Evolutionary conservation across 768 basidiomycete species (phyloP).

Genomic region (Hemileccinum rubropunctum): DNA sequence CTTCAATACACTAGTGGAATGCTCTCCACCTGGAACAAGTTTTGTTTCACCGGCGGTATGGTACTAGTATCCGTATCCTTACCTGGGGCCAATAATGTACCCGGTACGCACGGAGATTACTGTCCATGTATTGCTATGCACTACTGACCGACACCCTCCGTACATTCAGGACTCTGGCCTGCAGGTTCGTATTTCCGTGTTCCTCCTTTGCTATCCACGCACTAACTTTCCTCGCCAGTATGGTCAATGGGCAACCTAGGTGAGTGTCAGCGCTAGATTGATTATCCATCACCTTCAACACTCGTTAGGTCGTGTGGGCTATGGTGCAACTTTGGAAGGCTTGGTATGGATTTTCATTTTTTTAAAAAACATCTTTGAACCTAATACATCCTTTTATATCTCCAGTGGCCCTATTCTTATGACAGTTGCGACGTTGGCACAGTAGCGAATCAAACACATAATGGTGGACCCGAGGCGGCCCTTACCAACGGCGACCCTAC

Average conservation of each 20-base stretch:
- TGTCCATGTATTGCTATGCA: neutral
- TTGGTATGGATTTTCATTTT: slow-evolving; percentile 44
- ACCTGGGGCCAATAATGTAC: slow-evolving; percentile 62
- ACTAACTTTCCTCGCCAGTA: slow-evolving; percentile 31
- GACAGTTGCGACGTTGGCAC: slow-evolving; percentile 95
- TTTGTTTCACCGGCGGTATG: slow-evolving; percentile 90
- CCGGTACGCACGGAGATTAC: slow-evolving; percentile 26
- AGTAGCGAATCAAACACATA: slow-evolving; percentile 73
- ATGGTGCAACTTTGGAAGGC: slow-evolving; percentile 83
- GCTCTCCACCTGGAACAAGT: slow-evolving; percentile 80
- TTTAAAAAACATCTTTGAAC: neutral
- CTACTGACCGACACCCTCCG: neutral
- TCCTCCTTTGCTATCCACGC: neutral
- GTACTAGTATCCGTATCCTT: slow-evolving; percentile 66
- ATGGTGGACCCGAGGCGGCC: slow-evolving; percentile 62
- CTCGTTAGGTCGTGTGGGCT: slow-evolving; percentile 71
- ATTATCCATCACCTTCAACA: neutral
- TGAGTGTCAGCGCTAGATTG: slow-evolving; percentile 17
- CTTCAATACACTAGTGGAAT: slow-evolving; percentile 73
- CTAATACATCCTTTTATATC: slow-evolving; percentile 1
- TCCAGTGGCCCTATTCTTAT: slow-evolving; percentile 79
- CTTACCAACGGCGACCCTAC: slow-evolving; percentile 55
- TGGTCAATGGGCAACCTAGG: slow-evolving; percentile 83
- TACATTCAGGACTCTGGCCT: slow-evolving; percentile 63
- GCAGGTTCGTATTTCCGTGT: slow-evolving; percentile 35